Evolutionary conservation across 2,329 filamentous ascomycete genomes (phyloP).

Genomic region (Penicillium sp.): DNA sequence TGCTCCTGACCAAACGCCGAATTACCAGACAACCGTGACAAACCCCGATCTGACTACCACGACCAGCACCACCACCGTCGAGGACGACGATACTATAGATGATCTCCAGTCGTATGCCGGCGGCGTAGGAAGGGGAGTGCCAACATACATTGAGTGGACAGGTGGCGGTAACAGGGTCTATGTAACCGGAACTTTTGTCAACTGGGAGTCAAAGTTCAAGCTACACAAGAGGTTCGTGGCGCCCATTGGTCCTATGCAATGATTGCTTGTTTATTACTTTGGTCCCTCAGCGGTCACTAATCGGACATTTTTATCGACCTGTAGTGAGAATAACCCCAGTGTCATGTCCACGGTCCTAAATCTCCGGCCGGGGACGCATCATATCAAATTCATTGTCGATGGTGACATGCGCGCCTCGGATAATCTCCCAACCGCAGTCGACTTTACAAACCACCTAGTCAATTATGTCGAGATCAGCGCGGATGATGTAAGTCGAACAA

Average conservation of each 20-base stretch:
- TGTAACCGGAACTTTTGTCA: conserved; percentile 95
- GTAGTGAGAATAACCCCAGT: conserved; percentile 54
- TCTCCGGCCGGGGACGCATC: conserved; percentile 90
- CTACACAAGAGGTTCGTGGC: conserved; percentile 81
- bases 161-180: conserved; percentile 86
- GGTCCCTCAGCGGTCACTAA: conserved; percentile 22
- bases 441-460: conserved; percentile 96
- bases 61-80: conserved; percentile 27
- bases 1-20: conserved; percentile 48
- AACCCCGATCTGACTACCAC: conserved; percentile 57
- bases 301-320: conserved; percentile 9
- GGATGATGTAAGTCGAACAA: conserved; percentile 61
- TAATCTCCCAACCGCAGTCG: conserved; percentile 88
- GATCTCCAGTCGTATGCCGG: conserved; percentile 69
- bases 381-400: conserved; percentile 95
- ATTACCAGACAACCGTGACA: conserved; percentile 60
- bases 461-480: conserved; percentile 96
- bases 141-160: conserved; percentile 84
- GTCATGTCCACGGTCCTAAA: conserved; percentile 78
- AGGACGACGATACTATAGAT: conserved; percentile 78
- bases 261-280: conserved; percentile 4
- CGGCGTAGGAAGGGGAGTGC: conserved; percentile 77
- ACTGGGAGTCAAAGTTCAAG: conserved; percentile 94
- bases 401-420: conserved; percentile 89
- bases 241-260: neutral